Evolutionary conservation across 306 rosid genomes (phyloP).

Genomic region (Sicyos baderoa): DNA sequence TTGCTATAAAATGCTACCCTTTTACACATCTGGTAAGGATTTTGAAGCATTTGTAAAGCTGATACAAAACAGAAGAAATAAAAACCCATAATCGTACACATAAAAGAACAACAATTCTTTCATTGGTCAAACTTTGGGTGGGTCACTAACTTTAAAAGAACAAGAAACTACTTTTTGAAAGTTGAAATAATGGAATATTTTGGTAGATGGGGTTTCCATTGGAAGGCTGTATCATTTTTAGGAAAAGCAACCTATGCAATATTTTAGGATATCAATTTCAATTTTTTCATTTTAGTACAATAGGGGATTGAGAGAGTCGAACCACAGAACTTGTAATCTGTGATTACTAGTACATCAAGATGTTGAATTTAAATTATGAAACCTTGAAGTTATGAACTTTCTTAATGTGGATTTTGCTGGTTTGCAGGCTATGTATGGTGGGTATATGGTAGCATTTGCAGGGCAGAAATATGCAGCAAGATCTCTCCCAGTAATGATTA

Average conservation of each 20-base stretch:
- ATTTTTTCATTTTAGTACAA: not conserved
- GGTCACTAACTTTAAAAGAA: slow-evolving; percentile 3
- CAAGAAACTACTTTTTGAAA: not conserved
- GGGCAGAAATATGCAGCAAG: slow-evolving; percentile 93
- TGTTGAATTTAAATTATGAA: no score
- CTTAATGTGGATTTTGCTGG: slow-evolving; percentile 23
- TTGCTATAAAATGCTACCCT: not conserved
- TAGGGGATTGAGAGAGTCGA: no score
- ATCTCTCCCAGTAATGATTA: slow-evolving; percentile 57
- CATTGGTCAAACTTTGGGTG: not conserved
- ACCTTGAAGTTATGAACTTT: no score
- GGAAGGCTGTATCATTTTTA: not conserved
- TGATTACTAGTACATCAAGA: no score
- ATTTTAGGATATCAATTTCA: not conserved
- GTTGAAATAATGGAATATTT: slow-evolving; percentile 7
- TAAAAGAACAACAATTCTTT: not conserved
- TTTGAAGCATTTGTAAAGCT: slow-evolving; percentile 4
- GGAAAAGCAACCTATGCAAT: not conserved
- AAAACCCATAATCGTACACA: not conserved
- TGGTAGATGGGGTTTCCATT: not conserved
- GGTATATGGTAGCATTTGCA: slow-evolving; percentile 85
- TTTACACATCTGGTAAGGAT: not conserved
- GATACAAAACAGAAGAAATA: not conserved
- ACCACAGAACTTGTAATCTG: no score
- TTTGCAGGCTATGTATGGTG: slow-evolving; percentile 37